Evolutionary conservation across 495 filamentous ascomycete species (phyloP), one percentile per base, ranked within the genome.

Genomic region (Aspergillus leporis): DNA sequence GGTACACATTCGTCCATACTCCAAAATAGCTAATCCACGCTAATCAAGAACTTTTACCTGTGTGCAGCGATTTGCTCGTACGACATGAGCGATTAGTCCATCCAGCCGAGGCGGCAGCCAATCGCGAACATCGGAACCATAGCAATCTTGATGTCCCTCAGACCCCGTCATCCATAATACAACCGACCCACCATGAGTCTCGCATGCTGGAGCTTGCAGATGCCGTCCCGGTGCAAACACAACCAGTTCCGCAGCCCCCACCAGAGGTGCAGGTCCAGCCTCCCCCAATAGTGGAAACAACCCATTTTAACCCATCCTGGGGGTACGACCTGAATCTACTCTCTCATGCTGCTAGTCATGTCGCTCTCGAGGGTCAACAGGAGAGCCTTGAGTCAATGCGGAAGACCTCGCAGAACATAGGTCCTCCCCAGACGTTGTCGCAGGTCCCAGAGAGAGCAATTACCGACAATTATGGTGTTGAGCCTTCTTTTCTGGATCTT

Each of bases 71-170:
- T 70, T 80, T 88, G 46, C 79, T 90, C 67, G 84, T 87, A 66
- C 84, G 87, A 66, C 87, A 90, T 78, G 84, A 88, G 72, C 87
- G 86, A 74, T 80, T 89, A 73, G 86, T 88, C 63, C 87, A 90
- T 72, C 82, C 85, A 63, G 83, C 84, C 65, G 85, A 88, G 62
- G 69, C 65, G 51, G 75, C 77, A 41, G 70, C 71, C 49, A 69
- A 72, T 72, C 75, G 75, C 59, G 76, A 78, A 59, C 69, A 78
- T 56, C 77, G 75, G 23, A 67, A 63, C 13, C 69, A 75, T 51
- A 62, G 49, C 50, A 61, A 57, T 43, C 70, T 74, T 58, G 75
- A 77, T 48, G 63, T 73, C 55, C 63, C 74, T 61, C 66, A 62
- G 36, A 71, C 71, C 12, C 71, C 74, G 56, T 68, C 73, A 18